phyloP scores from a whole-genome alignment of 2,329 filamentous ascomycete genomes.

The Alternaria rosae region DNA sequence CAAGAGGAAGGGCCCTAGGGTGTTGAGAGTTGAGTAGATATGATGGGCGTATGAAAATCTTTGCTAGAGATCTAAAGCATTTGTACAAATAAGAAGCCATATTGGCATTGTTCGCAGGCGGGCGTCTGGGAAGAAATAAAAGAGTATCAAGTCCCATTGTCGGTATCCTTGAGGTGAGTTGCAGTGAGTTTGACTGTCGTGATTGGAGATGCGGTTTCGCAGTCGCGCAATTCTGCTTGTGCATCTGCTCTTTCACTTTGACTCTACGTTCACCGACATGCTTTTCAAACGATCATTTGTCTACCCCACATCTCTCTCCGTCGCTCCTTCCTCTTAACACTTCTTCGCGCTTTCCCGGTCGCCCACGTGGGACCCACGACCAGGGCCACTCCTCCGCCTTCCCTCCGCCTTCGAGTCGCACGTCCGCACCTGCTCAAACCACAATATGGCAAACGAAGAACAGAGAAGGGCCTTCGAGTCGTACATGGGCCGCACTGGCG shows the following conservation, averaged over 20 bases:
- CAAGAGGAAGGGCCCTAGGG: slow-evolving; percentile 76
- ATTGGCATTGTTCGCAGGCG: slow-evolving; percentile 23
- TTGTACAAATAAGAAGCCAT: slow-evolving; percentile 40
- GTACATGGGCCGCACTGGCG: slow-evolving; percentile 36
- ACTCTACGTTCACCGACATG: slow-evolving; percentile 1
- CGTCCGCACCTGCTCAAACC: slow-evolving; percentile 22
- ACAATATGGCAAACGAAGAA: slow-evolving; percentile 39
- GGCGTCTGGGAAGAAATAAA: slow-evolving; percentile 44
- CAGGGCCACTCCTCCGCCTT: slow-evolving; percentile 13
- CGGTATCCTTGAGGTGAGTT: background rate
- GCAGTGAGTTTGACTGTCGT: background rate
- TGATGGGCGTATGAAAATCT: slow-evolving; percentile 4
- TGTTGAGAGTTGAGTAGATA: slow-evolving; percentile 73
- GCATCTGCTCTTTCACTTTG: slow-evolving; percentile 20
- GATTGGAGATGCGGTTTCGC: background rate
- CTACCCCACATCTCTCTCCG: background rate
- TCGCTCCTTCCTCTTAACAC: background rate
- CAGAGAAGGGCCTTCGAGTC: slow-evolving; percentile 39
- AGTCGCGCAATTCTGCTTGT: background rate
- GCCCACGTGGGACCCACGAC: slow-evolving; percentile 6
- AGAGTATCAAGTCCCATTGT: slow-evolving; percentile 17
- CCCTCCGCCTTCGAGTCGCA: slow-evolving; percentile 14
- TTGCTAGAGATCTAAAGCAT: slow-evolving; percentile 31
- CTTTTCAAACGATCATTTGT: background rate
- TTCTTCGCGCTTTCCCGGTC: background rate